Base-by-base conservation (phyloP, 305 asterid species). In the Solanum hybrid region DNA sequence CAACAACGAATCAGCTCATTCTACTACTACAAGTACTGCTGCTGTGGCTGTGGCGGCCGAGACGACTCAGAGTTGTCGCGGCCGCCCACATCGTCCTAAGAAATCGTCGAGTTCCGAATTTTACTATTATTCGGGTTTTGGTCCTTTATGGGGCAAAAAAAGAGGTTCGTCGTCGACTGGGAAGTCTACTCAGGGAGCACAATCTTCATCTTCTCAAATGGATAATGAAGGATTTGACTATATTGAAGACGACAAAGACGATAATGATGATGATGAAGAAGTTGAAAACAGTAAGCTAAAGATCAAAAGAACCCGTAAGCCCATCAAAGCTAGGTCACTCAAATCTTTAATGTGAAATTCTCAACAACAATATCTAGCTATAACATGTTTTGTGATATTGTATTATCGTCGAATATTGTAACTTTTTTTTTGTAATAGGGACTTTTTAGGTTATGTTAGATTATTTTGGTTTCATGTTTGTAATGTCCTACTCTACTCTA, bases 111-210 rank as follows among this genome's bases (percentile, higher is more conserved):
- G 93, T 2, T 81, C 95, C 0, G 86, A 94, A 75, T 84, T 46
- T 12, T 95, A 94, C 85, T 96, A 95, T 88, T 95, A 96, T 89
- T 93, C 97, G 1, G 98, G 98, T 4, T 95, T 96, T 67, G 96
- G 99, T n/a, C 98, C 97, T 0, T 90, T 93, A 1, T 94, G 98
- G 98, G 95, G 95, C 9, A 95, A 93, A 90, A 94, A 89, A 69
- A 93, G 98, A 88, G 96, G 95, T 4, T 77, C 33, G 16, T 46
- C 69, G 3, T 61, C 61, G 31, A 79, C 33, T 35, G 57, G 14
- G 29, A 79, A 75, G 16, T 20, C 83, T 77, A 75, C 81, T 82
- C 31, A 11, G 5, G 64, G 35, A 26, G 26, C 29, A 39, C 71
- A 71, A 75, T 35, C 31, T 51, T 75, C 90, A 13, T 26, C 86